These are phyloP conservation scores for Lachancea sp. DNA, from an alignment of 805 yeast species.

Conservation along the genomic window DNA sequence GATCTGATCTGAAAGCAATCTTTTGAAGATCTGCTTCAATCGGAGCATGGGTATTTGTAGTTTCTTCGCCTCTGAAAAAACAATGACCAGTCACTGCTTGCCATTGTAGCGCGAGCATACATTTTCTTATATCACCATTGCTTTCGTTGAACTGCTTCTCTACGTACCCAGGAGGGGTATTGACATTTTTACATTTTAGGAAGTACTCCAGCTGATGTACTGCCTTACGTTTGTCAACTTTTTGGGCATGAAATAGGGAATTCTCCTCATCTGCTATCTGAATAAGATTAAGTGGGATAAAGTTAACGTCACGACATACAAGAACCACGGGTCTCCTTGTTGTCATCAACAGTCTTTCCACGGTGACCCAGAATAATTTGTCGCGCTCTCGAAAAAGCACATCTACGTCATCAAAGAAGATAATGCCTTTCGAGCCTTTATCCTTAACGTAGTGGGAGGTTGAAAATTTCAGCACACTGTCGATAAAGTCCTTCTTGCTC, in stretches of 20 bases:
- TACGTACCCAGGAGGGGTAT: slow-evolving; percentile 31
- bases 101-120: slow-evolving; percentile 41
- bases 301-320: slow-evolving; percentile 48
- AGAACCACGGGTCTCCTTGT: slow-evolving; percentile 66
- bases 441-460: slow-evolving; percentile 75
- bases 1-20: background rate
- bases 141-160: slow-evolving; percentile 24
- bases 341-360: slow-evolving; percentile 52
- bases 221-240: slow-evolving; percentile 20
- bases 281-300: slow-evolving; percentile 44
- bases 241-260: slow-evolving; percentile 34
- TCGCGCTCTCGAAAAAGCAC: slow-evolving; percentile 69
- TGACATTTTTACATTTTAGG: slow-evolving; percentile 27
- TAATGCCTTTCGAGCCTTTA: slow-evolving; percentile 47
- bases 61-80: too few relatives aligned
- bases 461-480: slow-evolving; percentile 66
- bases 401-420: slow-evolving; percentile 83
- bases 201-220: slow-evolving; percentile 34
- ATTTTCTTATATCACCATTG: slow-evolving; percentile 42
- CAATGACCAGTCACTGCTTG: slow-evolving; percentile 2
- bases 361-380: slow-evolving; percentile 70
- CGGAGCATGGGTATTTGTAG: background rate
- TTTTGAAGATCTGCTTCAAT: background rate
- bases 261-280: slow-evolving; percentile 41
- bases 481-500: slow-evolving; percentile 61